Conservation (phyloP, 164 flowering plant species). For the Stephania japonica region DNA sequence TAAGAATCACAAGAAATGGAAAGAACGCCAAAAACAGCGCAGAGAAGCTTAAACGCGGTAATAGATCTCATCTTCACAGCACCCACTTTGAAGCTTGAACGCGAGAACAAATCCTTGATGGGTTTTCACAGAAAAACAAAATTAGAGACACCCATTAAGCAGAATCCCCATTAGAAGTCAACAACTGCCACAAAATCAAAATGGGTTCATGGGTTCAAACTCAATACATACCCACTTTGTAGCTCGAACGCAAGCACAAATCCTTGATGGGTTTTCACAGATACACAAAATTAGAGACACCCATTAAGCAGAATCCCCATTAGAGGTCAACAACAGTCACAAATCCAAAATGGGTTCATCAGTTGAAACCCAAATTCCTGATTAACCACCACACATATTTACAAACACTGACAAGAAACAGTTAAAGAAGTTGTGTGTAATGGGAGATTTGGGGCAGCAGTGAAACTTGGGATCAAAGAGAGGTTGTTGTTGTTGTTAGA, state of each 20-base stretch:
- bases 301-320: conserved; percentile 14
- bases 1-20: conserved; percentile 31
- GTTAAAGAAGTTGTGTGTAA: too few relatives aligned
- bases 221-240: conserved; percentile 1
- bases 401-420: not conserved
- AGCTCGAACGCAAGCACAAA: not conserved
- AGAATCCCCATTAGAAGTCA: conserved; percentile 6
- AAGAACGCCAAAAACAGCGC: conserved; percentile 24
- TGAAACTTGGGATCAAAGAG: not conserved
- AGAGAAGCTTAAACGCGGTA: conserved; percentile 29
- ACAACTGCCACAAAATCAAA: not conserved
- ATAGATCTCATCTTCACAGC: conserved; percentile 31
- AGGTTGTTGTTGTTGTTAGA: not conserved
- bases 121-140: not conserved
- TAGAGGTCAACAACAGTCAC: not conserved
- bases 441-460: not conserved
- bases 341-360: not conserved
- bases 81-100: conserved; percentile 1
- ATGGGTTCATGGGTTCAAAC: not conserved
- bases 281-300: not conserved
- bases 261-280: not conserved
- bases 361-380: not conserved
- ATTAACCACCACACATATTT: not conserved
- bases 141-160: conserved; percentile 8
- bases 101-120: not conserved